phyloP scores from a whole-genome alignment of 768 basidiomycete species.

The Suillus plorans region DNA sequence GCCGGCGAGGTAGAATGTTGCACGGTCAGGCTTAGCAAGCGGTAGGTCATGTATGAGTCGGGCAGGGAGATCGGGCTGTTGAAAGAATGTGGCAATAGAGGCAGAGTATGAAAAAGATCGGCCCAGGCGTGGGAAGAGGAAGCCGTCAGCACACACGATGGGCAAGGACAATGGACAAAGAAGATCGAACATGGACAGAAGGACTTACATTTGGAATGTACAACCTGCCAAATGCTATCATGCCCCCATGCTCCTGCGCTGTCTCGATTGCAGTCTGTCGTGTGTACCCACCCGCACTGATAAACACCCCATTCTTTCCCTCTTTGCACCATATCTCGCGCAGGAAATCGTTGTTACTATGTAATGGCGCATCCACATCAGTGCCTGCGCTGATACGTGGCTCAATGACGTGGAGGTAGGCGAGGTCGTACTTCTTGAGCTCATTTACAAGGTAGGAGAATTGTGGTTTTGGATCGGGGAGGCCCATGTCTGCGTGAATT shows the following conservation, averaged over 20 bases:
- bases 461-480: conserved; percentile 35
- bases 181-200: neutral
- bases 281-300: conserved; percentile 8
- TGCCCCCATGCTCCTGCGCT: conserved; percentile 5
- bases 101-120: neutral
- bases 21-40: conserved; percentile 24
- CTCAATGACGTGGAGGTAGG: conserved; percentile 44
- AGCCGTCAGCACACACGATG: neutral
- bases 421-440: conserved; percentile 30
- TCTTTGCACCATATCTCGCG: conserved; percentile 24
- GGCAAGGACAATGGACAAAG: neutral
- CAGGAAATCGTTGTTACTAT: conserved; percentile 27
- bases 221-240: conserved; percentile 9
- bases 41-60: conserved; percentile 29
- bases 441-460: conserved; percentile 33
- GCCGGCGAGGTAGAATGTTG: conserved; percentile 27
- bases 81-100: neutral
- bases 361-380: conserved; percentile 3
- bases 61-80: conserved; percentile 35
- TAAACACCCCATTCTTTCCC: conserved; percentile 3
- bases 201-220: conserved; percentile 8
- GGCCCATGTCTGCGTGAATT: conserved; percentile 33
- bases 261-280: conserved; percentile 2
- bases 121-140: neutral
- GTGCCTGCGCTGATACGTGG: conserved; percentile 20